Evolutionary conservation across 305 asterid genomes (phyloP).

Genomic region (Withania somnifera): DNA sequence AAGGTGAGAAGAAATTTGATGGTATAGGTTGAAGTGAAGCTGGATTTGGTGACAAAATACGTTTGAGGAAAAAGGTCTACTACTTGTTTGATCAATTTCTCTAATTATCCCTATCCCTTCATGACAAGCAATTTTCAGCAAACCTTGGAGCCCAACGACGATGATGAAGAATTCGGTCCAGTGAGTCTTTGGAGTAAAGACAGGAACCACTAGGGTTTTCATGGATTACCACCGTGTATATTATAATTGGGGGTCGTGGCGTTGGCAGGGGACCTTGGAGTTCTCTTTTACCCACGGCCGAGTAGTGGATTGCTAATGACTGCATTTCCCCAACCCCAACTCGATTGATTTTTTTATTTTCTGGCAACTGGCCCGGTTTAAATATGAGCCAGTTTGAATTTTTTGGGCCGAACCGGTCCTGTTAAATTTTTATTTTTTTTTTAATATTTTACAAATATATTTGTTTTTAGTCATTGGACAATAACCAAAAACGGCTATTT

Average conservation of each 20-base stretch:
- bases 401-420: too few species aligned
- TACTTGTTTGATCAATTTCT: constrained; percentile 25
- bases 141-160: constrained; percentile 44
- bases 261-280: constrained; percentile 87
- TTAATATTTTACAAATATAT: too few species aligned
- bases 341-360: too few species aligned
- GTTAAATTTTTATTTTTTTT: too few species aligned
- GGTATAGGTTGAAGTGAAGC: constrained; percentile 71
- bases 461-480: too few species aligned
- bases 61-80: constrained; percentile 47
- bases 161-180: constrained; percentile 28
- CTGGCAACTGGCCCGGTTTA: too few species aligned
- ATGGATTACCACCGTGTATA: constrained; percentile 78
- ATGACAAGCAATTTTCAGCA: constrained; percentile 22
- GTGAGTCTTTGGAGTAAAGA: constrained; percentile 78
- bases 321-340: too few species aligned
- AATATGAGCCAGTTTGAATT: too few species aligned
- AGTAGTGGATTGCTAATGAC: too few species aligned
- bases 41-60: constrained; percentile 85
- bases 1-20: constrained; percentile 57
- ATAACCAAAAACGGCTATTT: too few species aligned
- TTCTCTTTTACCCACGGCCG: too few species aligned
- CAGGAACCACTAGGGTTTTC: constrained; percentile 95
- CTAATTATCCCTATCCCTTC: constrained; percentile 39
- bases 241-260: constrained; percentile 76